Evolutionary conservation across 768 basidiomycete genomes (phyloP).

Genomic region (Lentinula sp.): DNA sequence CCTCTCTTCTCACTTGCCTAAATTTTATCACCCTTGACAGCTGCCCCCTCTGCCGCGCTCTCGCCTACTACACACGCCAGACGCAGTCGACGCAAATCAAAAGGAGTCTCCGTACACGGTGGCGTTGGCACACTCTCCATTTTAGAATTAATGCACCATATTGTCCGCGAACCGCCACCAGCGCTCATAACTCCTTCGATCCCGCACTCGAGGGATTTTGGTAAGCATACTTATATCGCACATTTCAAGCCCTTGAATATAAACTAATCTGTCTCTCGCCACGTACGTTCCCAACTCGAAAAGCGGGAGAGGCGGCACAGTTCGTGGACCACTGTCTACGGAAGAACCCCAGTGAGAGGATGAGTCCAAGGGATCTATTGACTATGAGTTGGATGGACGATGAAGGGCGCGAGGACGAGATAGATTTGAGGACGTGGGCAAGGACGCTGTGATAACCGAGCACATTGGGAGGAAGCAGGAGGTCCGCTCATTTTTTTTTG

Average conservation of each 20-base stretch:
- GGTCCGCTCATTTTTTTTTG: no score
- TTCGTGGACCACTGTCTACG: background rate
- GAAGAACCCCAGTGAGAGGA: background rate
- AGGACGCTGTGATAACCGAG: background rate
- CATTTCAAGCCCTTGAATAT: background rate
- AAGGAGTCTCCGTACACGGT: constrained; percentile 89
- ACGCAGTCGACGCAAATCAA: constrained; percentile 78
- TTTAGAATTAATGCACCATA: constrained; percentile 92
- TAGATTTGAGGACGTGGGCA: constrained; percentile 1
- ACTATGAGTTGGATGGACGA: background rate
- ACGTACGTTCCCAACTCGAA: background rate
- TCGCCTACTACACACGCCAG: constrained; percentile 23
- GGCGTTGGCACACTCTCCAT: constrained; percentile 98
- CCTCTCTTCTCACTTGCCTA: background rate
- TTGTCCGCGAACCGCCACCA: constrained; percentile 98
- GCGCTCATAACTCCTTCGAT: constrained; percentile 10
- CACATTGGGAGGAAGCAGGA: background rate
- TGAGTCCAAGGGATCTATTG: background rate
- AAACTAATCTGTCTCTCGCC: background rate
- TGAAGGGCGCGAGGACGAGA: background rate
- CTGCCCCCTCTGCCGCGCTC: background rate
- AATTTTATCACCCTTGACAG: background rate
- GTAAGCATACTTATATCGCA: background rate
- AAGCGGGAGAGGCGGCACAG: background rate
- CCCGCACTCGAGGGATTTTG: background rate